Conservation (phyloP, 148 eudicot genomes). For the Nyssa sinensis region DNA sequence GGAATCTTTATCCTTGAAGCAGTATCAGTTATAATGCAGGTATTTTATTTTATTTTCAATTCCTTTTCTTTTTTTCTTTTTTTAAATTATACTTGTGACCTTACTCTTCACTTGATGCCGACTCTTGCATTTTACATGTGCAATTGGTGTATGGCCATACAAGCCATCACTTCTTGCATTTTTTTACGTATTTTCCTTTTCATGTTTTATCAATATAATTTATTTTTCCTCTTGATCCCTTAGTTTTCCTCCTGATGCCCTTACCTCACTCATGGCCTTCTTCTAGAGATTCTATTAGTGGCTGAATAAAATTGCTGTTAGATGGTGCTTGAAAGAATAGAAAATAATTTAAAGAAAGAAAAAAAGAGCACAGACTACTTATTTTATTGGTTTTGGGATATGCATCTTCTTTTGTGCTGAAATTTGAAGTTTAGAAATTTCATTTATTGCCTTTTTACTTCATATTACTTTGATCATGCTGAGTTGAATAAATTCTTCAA, state of each 20-base stretch:
- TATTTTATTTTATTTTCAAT: slow-evolving; percentile 20
- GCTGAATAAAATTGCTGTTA: neutral
- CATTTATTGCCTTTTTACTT: too few relatives aligned
- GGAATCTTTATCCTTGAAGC: slow-evolving; percentile 69
- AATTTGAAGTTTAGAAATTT: too few relatives aligned
- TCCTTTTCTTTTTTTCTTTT: neutral
- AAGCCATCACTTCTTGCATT: too few relatives aligned
- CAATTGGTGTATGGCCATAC: neutral
- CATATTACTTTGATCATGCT: neutral
- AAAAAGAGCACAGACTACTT: neutral
- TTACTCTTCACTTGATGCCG: neutral
- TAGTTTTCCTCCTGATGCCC: neutral
- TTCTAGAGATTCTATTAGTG: neutral
- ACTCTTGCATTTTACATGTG: neutral
- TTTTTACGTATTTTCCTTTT: neutral
- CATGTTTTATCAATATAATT: neutral
- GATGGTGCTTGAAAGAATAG: neutral
- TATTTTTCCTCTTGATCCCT: neutral
- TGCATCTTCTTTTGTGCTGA: neutral
- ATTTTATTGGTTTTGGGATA: neutral
- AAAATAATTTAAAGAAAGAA: neutral
- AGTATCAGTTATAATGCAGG: slow-evolving; percentile 67
- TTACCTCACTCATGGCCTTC: neutral
- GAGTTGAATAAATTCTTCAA: neutral
- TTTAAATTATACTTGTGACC: too few relatives aligned